phyloP scores from a whole-genome alignment of 352 stramenopile genomes.

The Globisporangium uncinulatum region DNA sequence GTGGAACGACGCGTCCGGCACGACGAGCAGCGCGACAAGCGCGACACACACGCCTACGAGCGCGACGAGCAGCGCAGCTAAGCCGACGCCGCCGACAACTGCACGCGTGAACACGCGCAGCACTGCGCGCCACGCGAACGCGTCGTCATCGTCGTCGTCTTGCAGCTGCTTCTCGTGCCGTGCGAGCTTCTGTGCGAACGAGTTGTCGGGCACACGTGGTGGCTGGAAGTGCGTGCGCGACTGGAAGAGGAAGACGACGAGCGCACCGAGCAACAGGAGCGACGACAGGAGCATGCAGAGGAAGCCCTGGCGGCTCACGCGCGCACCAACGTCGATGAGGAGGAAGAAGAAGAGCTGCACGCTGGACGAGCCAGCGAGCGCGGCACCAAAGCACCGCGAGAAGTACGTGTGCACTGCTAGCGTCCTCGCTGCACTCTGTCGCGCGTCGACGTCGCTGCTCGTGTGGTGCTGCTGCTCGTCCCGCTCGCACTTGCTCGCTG shows the following conservation, averaged over 20 bases:
- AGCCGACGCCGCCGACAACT: conserved; percentile 20
- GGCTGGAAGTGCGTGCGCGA: conserved; percentile 24
- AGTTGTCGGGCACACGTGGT: neutral
- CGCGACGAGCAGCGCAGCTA: conserved; percentile 21
- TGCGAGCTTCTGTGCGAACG: conserved; percentile 34
- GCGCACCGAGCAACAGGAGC: conserved; percentile 24
- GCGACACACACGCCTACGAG: conserved; percentile 23
- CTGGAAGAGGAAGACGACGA: conserved; percentile 46
- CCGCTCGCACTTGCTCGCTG: conserved; percentile 2
- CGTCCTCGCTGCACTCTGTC: conserved; percentile 2
- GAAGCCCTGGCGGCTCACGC: conserved; percentile 16
- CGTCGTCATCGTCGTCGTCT: neutral
- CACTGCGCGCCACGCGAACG: conserved; percentile 14
- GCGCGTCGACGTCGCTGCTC: neutral
- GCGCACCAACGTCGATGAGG: conserved; percentile 26
- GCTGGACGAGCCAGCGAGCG: conserved; percentile 30
- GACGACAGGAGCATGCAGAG: conserved; percentile 35
- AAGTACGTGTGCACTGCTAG: conserved; percentile 18
- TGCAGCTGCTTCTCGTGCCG: conserved; percentile 17
- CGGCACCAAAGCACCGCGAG: conserved; percentile 40
- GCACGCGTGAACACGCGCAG: conserved; percentile 21
- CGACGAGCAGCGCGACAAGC: conserved; percentile 20
- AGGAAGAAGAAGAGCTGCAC: conserved; percentile 60
- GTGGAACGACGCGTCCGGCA: conserved; percentile 22
- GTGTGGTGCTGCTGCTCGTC: neutral